A percentile compares a stretch with the other conserved stretches of the same genome.
Evolutionary conservation across 345 rosid species (phyloP).

Genomic region (Citrus unshiu): DNA sequence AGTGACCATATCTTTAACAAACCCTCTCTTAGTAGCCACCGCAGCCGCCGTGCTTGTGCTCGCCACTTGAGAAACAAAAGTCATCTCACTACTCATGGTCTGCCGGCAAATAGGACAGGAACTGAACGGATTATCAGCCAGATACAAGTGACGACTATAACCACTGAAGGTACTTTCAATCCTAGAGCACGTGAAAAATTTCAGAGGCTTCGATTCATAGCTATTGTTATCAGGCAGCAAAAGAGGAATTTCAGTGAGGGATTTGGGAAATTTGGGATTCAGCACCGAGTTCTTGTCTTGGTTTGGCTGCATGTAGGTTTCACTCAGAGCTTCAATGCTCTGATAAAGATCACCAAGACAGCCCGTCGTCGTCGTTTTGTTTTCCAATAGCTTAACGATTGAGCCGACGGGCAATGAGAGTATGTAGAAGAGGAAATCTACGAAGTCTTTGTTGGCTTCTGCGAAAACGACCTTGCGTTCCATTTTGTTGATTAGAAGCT

Average conservation of each 20-base stretch:
- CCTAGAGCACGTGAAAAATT: no score
- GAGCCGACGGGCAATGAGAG: not conserved
- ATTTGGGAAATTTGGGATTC: not conserved
- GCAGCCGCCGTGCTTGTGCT: no score
- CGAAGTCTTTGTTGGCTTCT: constrained; percentile 22
- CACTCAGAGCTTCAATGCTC: no score
- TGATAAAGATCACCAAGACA: not conserved
- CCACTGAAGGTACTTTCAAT: fast-evolving
- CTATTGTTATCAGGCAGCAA: not conserved
- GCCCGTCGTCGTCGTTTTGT: not conserved
- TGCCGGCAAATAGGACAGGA: no score
- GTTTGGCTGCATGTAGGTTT: no score
- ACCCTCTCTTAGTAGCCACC: no score
- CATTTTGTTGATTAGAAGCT: constrained; percentile 10
- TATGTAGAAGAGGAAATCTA: no score
- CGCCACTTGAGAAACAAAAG: no score
- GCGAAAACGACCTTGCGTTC: constrained; percentile 17
- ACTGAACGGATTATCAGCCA: no score
- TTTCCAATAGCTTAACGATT: not conserved
- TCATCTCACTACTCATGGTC: no score
- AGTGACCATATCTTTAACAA: constrained; percentile 22
- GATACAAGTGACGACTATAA: no score
- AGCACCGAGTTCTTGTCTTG: not conserved
- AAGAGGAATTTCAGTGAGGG: not conserved
- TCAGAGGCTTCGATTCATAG: no score